phyloP scores from a whole-genome alignment of 768 basidiomycete genomes.

The Mycena rosella region DNA sequence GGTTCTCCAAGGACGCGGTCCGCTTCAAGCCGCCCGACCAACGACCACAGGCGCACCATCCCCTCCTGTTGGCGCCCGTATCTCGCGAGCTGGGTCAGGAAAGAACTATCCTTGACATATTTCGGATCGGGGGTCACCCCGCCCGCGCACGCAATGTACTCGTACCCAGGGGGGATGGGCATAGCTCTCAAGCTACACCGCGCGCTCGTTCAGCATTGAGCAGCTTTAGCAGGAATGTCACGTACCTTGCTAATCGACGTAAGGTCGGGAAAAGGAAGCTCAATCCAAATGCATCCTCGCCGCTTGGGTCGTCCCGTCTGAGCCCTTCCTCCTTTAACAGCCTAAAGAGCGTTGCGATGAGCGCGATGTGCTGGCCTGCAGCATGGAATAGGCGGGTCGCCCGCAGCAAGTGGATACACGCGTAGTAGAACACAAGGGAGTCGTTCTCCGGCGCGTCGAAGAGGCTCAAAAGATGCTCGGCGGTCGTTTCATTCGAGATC shows the following conservation, averaged over 20 bases:
- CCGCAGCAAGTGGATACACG: conserved; percentile 1
- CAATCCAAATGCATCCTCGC: background rate
- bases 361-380: conserved; percentile 16
- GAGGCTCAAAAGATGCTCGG: conserved; percentile 13
- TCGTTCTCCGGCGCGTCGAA: conserved; percentile 14
- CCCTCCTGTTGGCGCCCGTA: conserved; percentile 29
- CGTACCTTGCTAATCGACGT: too few species aligned
- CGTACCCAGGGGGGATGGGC: too few species aligned
- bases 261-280: too few species aligned
- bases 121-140: too few species aligned
- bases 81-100: conserved; percentile 14
- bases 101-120: conserved; percentile 6
- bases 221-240: too few species aligned
- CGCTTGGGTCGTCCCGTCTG: conserved; percentile 6
- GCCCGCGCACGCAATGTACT: too few species aligned
- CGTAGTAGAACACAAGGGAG: conserved; percentile 10
- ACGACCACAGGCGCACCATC: conserved; percentile 28
- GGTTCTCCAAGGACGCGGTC: conserved; percentile 17
- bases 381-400: conserved; percentile 5
- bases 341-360: conserved; percentile 15
- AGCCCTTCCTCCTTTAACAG: conserved; percentile 18
- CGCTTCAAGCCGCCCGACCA: conserved; percentile 32
- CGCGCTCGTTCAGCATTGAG: too few species aligned
- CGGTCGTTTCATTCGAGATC: conserved; percentile 12
- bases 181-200: too few species aligned